Evolutionary conservation across 2,329 filamentous ascomycete genomes (phyloP).

Genomic region (Cercospora citrullina): DNA sequence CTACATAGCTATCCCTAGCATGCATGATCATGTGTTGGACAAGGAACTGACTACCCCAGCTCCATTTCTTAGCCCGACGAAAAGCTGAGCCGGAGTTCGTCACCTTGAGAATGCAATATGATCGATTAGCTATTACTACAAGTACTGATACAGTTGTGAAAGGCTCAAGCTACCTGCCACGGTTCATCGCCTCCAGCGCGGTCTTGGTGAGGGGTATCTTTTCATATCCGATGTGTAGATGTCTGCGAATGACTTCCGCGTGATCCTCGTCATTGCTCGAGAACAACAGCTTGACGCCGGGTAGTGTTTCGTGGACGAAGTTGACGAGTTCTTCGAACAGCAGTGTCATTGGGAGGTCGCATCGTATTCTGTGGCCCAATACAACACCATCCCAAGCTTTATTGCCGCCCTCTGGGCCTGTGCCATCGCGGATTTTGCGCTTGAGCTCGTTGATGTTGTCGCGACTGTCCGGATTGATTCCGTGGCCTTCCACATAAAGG

Average conservation of each 20-base stretch:
- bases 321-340: conserved; percentile 15
- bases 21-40: not conserved
- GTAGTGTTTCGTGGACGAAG: conserved; percentile 9
- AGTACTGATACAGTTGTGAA: not conserved
- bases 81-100: not conserved
- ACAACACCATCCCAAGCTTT: conserved; percentile 11
- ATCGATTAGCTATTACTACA: conserved; percentile 4
- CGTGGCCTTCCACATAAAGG: conserved; percentile 1
- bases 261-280: conserved; percentile 5
- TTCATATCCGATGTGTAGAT: conserved; percentile 3
- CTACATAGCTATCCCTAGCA: not conserved
- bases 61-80: not conserved
- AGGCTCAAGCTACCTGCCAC: not conserved
- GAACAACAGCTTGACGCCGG: conserved; percentile 7
- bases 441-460: conserved; percentile 12
- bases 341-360: not conserved
- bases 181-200: conserved; percentile 10
- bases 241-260: conserved; percentile 1
- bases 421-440: conserved; percentile 15
- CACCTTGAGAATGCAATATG: not conserved
- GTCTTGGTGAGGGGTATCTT: conserved; percentile 5
- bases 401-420: conserved; percentile 10
- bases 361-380: not conserved
- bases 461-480: conserved; percentile 11
- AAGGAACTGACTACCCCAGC: not conserved